A percentile compares a stretch with the other conserved stretches of the same genome.
Conservation (phyloP, 1,284 basidiomycete genomes). For the Ceratobasidium sp. region DNA sequence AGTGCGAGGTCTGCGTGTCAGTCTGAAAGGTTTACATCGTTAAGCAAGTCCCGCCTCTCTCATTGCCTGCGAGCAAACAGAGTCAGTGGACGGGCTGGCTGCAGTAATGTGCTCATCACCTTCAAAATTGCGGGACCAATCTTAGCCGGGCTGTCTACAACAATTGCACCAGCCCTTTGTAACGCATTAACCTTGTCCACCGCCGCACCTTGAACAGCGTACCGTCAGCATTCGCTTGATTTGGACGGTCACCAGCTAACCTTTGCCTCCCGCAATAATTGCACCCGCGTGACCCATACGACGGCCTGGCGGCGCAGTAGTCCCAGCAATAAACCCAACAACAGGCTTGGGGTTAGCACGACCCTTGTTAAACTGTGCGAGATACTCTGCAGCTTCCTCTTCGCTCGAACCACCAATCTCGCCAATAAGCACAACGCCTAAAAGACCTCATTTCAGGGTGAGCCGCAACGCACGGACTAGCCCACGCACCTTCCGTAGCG, state of each 20-base stretch:
- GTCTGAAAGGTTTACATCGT: too few relatives aligned
- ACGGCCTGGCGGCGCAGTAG: slow-evolving; percentile 96
- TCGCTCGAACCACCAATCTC: slow-evolving; percentile 99
- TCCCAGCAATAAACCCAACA: slow-evolving; percentile 97
- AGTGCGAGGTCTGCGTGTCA: too few relatives aligned
- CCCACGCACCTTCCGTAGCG: slow-evolving; percentile 79
- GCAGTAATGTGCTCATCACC: slow-evolving; percentile 58
- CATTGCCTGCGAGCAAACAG: slow-evolving; percentile 70
- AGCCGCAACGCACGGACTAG: background rate
- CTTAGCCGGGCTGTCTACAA: slow-evolving; percentile 96
- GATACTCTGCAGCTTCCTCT: slow-evolving; percentile 97
- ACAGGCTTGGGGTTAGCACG: slow-evolving; percentile 91
- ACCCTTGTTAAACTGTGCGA: slow-evolving; percentile 93
- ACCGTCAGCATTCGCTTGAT: background rate
- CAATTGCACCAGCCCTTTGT: slow-evolving; percentile 90
- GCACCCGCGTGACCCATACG: slow-evolving; percentile 99
- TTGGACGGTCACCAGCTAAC: slow-evolving; percentile 55
- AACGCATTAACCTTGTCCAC: slow-evolving; percentile 96
- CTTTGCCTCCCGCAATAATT: slow-evolving; percentile 98
- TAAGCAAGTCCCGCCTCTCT: slow-evolving; percentile 83
- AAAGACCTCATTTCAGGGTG: background rate
- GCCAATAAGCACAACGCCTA: slow-evolving; percentile 96
- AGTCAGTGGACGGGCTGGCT: slow-evolving; percentile 28
- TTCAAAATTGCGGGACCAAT: slow-evolving; percentile 89
- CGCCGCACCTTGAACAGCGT: slow-evolving; percentile 73